phyloP scores from a whole-genome alignment of 2,329 filamentous ascomycete genomes.

The Microdochium nivale region DNA sequence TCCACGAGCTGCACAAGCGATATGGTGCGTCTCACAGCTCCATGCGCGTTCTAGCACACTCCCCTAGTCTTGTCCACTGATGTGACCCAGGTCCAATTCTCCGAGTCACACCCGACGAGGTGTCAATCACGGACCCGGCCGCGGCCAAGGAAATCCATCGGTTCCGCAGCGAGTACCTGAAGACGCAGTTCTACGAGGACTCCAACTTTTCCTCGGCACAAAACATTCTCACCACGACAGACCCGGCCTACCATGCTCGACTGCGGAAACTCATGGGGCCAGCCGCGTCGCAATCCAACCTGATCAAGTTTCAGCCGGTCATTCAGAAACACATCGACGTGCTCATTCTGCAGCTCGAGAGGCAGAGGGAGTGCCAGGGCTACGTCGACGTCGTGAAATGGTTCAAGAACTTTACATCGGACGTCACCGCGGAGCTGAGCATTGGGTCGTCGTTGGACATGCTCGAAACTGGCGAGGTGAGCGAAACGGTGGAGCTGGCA shows the following conservation, averaged over 20 bases:
- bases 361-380: slow-evolving; percentile 29
- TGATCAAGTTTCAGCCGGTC: slow-evolving; percentile 20
- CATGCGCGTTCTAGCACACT: no score
- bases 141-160: slow-evolving; percentile 16
- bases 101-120: slow-evolving; percentile 13
- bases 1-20: slow-evolving; percentile 14
- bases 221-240: slow-evolving; percentile 29
- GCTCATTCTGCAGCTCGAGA: slow-evolving; percentile 30
- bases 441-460: slow-evolving; percentile 42
- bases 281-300: slow-evolving; percentile 26
- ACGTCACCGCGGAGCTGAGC: slow-evolving; percentile 37
- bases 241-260: slow-evolving; percentile 27
- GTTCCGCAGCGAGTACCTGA: slow-evolving; percentile 18
- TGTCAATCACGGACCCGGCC: slow-evolving; percentile 14
- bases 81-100: slow-evolving; percentile 13
- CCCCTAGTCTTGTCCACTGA: no score
- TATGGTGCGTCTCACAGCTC: slow-evolving; percentile 8
- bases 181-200: slow-evolving; percentile 14
- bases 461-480: slow-evolving; percentile 35
- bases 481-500: no score
- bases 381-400: slow-evolving; percentile 37
- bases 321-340: slow-evolving; percentile 27
- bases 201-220: slow-evolving; percentile 5
- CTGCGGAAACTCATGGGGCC: slow-evolving; percentile 32
- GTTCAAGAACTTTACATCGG: slow-evolving; percentile 40